Base-by-base conservation (phyloP, 805 yeast genomes). In the Pichia gijzeniarum region DNA sequence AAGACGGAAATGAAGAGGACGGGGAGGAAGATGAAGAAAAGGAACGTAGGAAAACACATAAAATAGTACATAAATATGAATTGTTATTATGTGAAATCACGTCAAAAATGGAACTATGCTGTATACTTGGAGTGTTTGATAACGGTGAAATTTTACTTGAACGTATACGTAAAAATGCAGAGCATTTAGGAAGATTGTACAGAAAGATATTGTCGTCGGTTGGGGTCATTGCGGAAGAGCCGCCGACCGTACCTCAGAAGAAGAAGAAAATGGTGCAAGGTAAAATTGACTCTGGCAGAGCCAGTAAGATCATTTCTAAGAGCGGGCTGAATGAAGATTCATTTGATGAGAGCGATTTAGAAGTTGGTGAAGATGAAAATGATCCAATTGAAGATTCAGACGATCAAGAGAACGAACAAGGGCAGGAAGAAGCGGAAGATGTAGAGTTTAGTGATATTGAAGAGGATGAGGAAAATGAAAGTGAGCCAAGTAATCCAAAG, bases 101-200 rank as follows among this genome's bases (percentile, higher is more conserved):
- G 3, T 47, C 59, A 25, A 61, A 61, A 44, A 28, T 64, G 21
- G 37, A 52, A 14, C 40, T 57, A 33, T 46, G 42, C 20, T 44
- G 48, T 34, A 45, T 40, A 14, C 12, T 36, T 4, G 47, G 40
- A 14, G 17, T 41, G 9, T 21, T 40, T 3, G 42, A 38, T 32
- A 45, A 53, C n/a, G 16, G 34, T 6, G 4, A 13, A 56, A 7
- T 20, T 49, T 2, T 28, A 40, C 7, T 14, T 12, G 16, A 38
- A n/a, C 55, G 67, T 52, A 33, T 64, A 33, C 34, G 43, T 6
- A 45, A 59, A 30, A 65, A 65, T 47, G 47, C 48, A 13, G 40
- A 45, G 5, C 38, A 41, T 1, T 48, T 65, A 22, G 64, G 65
- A 1, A 30, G 41, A 4, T 39, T 60, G 25, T 61, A 43, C 39